phyloP scores from a whole-genome alignment of 2,329 filamentous ascomycete genomes.

The Nothophaeocryptopus gaeumannii region DNA sequence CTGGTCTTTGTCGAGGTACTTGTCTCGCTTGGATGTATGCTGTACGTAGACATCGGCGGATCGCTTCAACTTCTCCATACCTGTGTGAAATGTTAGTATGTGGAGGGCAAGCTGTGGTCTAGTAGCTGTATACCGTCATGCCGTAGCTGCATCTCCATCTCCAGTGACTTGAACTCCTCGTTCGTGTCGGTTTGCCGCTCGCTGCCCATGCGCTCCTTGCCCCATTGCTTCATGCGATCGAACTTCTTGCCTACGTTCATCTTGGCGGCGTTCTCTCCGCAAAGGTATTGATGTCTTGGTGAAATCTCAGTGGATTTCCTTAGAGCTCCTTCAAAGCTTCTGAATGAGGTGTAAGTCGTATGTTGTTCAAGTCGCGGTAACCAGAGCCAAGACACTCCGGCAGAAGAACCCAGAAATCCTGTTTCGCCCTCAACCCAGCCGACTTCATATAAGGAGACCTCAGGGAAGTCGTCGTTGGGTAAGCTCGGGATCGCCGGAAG shows the following conservation, averaged over 20 bases:
- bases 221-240: conserved; percentile 96
- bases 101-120: neutral
- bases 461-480: no score
- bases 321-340: no score
- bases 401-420: no score
- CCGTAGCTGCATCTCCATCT: conserved; percentile 84
- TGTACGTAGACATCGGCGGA: conserved; percentile 86
- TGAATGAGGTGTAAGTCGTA: no score
- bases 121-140: conserved; percentile 66
- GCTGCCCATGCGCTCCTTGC: conserved; percentile 90
- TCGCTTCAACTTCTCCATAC: conserved; percentile 84
- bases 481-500: no score
- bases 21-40: conserved; percentile 78
- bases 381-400: no score
- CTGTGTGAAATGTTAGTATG: conserved; percentile 45
- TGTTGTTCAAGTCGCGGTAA: no score
- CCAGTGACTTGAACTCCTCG: conserved; percentile 86
- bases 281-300: no score
- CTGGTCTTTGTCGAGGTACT: conserved; percentile 86
- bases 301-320: no score
- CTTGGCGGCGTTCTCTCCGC: conserved; percentile 17
- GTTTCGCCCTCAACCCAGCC: no score
- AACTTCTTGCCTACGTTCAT: conserved; percentile 77
- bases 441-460: no score
- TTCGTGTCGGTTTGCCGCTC: conserved; percentile 83